Conservation (phyloP, 768 basidiomycete species). For the Mycena alexandri region DNA sequence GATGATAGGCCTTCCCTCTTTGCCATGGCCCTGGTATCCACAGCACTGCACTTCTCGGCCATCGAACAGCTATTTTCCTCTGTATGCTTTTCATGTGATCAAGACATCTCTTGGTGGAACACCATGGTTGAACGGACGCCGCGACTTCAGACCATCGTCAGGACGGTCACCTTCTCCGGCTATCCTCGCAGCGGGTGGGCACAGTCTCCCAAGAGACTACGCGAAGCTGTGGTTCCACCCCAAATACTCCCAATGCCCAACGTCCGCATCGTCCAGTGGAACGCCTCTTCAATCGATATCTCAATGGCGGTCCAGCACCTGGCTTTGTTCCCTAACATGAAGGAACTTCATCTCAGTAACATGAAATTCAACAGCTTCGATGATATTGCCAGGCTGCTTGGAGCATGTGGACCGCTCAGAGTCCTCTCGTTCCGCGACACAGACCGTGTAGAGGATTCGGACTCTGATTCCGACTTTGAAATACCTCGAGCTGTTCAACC, state of each 20-base stretch:
- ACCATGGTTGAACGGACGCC: slow-evolving; percentile 20
- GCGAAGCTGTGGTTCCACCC: background rate
- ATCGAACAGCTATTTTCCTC: background rate
- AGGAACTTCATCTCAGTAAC: background rate
- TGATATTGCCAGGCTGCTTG: background rate
- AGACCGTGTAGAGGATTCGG: background rate
- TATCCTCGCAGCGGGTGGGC: background rate
- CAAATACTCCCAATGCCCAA: background rate
- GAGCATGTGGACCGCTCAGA: background rate
- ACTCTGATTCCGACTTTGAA: too few relatives aligned
- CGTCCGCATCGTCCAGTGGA: slow-evolving; percentile 7
- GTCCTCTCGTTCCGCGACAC: background rate
- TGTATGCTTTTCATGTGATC: background rate
- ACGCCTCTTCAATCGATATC: background rate
- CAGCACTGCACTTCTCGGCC: slow-evolving; percentile 5
- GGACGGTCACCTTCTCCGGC: slow-evolving; percentile 15
- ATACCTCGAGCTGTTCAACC: too few relatives aligned
- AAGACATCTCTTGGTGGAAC: slow-evolving; percentile 22
- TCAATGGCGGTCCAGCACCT: background rate
- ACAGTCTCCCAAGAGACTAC: slow-evolving; percentile 35
- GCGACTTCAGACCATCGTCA: slow-evolving; percentile 4
- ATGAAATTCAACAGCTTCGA: background rate
- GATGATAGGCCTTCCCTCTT: slow-evolving; percentile 17
- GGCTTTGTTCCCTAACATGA: slow-evolving; percentile 5
- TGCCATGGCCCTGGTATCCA: slow-evolving; percentile 22